Evolutionary conservation across 2,329 filamentous ascomycete species (phyloP).

Genomic region (Diaporthe vexans): DNA sequence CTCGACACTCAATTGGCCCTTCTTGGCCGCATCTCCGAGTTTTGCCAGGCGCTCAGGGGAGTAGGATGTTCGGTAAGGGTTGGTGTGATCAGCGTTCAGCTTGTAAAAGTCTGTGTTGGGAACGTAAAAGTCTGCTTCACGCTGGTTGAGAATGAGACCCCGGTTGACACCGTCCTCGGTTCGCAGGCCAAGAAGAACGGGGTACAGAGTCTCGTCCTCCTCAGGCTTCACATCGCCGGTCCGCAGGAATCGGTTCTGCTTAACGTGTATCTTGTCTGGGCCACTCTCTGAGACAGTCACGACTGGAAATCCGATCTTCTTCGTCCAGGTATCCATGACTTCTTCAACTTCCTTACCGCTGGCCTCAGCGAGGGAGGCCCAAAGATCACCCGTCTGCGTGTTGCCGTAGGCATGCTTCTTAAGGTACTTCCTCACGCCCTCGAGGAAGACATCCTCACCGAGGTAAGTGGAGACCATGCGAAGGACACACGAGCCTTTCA

Average conservation of each 20-base stretch:
- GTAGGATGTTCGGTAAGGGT: conserved; percentile 93
- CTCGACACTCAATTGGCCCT: conserved; percentile 85
- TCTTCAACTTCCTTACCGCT: conserved; percentile 92
- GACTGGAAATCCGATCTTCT: conserved; percentile 94
- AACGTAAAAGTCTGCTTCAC: conserved; percentile 84
- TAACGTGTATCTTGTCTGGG: conserved; percentile 81
- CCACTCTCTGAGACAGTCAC: conserved; percentile 86
- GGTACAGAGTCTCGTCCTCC: conserved; percentile 89
- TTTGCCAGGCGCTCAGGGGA: conserved; percentile 85
- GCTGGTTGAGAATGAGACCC: conserved; percentile 76
- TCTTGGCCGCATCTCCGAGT: conserved; percentile 87
- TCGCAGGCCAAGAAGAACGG: conserved; percentile 88
- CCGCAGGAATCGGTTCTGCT: conserved; percentile 94
- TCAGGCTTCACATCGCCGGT: conserved; percentile 95
- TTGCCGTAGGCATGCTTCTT: conserved; percentile 98
- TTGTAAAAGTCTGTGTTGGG: conserved; percentile 92
- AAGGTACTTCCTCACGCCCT: conserved; percentile 90
- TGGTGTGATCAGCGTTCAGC: conserved; percentile 94
- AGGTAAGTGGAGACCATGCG: conserved; percentile 98
- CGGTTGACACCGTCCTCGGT: conserved; percentile 88
- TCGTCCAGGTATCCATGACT: conserved; percentile 97
- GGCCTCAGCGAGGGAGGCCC: conserved; percentile 87
- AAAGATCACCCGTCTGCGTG: conserved; percentile 90
- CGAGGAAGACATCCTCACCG: conserved; percentile 92
- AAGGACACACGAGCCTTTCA: conserved; percentile 94